These are phyloP conservation scores for Cladophialophora bantiana DNA, from an alignment of 2,329 filamentous ascomycete genomes.

Conservation along the genomic window DNA sequence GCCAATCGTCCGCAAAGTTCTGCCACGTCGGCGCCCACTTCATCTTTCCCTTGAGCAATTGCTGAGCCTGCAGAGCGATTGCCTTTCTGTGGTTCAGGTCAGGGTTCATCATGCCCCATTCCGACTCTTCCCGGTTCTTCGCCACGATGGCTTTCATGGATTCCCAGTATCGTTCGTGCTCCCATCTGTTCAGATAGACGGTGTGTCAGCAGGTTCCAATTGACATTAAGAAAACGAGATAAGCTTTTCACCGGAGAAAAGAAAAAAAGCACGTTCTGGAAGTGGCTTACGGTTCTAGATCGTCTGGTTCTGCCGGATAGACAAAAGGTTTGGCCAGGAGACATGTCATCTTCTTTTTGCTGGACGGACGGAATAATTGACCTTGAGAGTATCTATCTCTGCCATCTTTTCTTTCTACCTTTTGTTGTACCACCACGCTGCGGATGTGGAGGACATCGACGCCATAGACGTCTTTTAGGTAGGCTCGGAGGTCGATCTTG, in stretches of 20 bases:
- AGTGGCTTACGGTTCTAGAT: constrained; percentile 61
- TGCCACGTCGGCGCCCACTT: constrained; percentile 65
- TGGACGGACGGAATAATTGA: constrained; percentile 72
- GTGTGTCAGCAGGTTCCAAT: constrained; percentile 13
- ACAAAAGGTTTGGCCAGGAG: constrained; percentile 87
- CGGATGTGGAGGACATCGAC: constrained; percentile 76
- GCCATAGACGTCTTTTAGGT: constrained; percentile 85
- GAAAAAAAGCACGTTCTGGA: constrained; percentile 28
- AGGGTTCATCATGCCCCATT: constrained; percentile 49
- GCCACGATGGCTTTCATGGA: constrained; percentile 58
- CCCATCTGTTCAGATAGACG: constrained; percentile 58
- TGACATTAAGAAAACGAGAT: not conserved
- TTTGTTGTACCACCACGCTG: constrained; percentile 77
- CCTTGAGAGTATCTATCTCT: constrained; percentile 52
- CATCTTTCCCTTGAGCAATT: constrained; percentile 62
- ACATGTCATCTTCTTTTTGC: constrained; percentile 92
- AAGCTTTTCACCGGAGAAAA: constrained; percentile 17
- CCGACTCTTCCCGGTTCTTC: constrained; percentile 46
- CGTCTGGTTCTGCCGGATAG: constrained; percentile 75
- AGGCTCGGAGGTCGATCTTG: constrained; percentile 96
- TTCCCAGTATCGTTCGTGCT: constrained; percentile 65
- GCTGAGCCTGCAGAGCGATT: constrained; percentile 67
- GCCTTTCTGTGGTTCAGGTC: constrained; percentile 53
- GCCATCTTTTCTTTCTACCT: constrained; percentile 57
- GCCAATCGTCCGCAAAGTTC: constrained; percentile 41